A percentile compares a stretch with the other conserved stretches of the same genome.
phyloP scores from a whole-genome alignment of 1,284 basidiomycete species.

The Pyrrhoderma lamaoense region DNA sequence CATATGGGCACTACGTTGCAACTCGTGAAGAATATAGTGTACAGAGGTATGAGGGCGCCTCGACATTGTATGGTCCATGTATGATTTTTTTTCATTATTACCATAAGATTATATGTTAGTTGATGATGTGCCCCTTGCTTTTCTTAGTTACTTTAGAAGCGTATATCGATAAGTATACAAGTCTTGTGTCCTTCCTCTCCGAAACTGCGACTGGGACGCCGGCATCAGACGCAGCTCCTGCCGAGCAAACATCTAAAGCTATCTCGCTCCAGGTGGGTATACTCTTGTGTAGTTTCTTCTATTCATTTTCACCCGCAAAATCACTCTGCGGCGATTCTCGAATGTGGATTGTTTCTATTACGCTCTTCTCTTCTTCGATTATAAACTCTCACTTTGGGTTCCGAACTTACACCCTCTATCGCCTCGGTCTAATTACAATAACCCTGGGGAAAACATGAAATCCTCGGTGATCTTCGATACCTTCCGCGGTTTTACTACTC shows the following conservation, averaged over 20 bases:
- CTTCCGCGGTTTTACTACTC: no score
- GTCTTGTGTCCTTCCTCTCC: conserved; percentile 55
- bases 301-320: no score
- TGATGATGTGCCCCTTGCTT: conserved; percentile 7
- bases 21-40: conserved; percentile 71
- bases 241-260: conserved; percentile 57
- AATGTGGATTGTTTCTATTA: no score
- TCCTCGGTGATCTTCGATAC: no score
- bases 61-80: conserved; percentile 75
- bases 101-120: neutral
- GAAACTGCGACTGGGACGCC: conserved; percentile 39
- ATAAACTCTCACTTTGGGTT: no score
- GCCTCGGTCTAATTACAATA: no score
- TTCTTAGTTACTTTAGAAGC: conserved; percentile 62
- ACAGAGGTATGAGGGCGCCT: conserved; percentile 79
- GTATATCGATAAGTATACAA: conserved; percentile 71
- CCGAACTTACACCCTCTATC: no score
- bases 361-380: no score
- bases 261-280: conserved; percentile 58
- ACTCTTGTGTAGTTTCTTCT: neutral
- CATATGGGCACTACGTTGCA: conserved; percentile 70
- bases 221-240: conserved; percentile 59
- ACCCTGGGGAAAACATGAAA: no score
- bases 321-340: no score
- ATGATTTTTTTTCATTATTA: conserved; percentile 23